These are phyloP conservation scores for Adansonia grandidieri DNA, from an alignment of 441 rosid genomes.

Conservation along the genomic window DNA sequence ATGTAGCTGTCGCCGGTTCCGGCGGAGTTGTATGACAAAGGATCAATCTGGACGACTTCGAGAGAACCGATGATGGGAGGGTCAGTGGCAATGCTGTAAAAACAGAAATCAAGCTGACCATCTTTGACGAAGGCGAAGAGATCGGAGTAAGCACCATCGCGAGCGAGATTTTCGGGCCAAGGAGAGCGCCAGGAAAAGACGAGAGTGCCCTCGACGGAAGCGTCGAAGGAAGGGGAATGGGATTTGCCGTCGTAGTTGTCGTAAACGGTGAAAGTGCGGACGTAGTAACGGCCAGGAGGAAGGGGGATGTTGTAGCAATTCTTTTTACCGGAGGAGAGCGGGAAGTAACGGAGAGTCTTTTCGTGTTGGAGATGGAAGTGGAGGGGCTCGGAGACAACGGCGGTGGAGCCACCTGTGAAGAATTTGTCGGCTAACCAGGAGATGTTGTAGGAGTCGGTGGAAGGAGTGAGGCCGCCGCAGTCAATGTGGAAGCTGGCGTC, in stretches of 20 bases:
- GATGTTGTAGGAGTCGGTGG: conserved; percentile 67
- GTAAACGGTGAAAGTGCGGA: conserved; percentile 91
- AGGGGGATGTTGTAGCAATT: conserved; percentile 89
- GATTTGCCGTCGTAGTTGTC: conserved; percentile 91
- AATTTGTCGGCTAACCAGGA: conserved; percentile 80
- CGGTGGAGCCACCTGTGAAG: conserved; percentile 75
- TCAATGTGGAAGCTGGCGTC: conserved; percentile 76
- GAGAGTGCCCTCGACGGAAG: conserved; percentile 83
- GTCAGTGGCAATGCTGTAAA: conserved; percentile 94
- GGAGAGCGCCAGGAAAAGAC: conserved; percentile 96
- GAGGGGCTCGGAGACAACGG: conserved; percentile 89
- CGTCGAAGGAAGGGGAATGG: conserved; percentile 84
- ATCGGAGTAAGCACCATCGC: conserved; percentile 91
- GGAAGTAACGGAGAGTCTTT: conserved; percentile 85
- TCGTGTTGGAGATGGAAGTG: conserved; percentile 68
- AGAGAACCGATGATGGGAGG: conserved; percentile 85
- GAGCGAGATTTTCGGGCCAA: conserved; percentile 65
- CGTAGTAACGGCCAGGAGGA: conserved; percentile 79
- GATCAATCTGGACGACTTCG: conserved; percentile 73
- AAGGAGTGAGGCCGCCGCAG: conserved; percentile 65
- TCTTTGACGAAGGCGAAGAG: conserved; percentile 74
- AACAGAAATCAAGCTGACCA: conserved; percentile 81
- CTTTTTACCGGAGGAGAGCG: conserved; percentile 89
- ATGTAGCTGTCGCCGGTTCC: conserved; percentile 49
- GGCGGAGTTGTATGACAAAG: conserved; percentile 57